Evolutionary conservation across 1,284 basidiomycete genomes (phyloP), one percentile per base, ranked within the genome.

Genomic region (Ustilago loliicola): DNA sequence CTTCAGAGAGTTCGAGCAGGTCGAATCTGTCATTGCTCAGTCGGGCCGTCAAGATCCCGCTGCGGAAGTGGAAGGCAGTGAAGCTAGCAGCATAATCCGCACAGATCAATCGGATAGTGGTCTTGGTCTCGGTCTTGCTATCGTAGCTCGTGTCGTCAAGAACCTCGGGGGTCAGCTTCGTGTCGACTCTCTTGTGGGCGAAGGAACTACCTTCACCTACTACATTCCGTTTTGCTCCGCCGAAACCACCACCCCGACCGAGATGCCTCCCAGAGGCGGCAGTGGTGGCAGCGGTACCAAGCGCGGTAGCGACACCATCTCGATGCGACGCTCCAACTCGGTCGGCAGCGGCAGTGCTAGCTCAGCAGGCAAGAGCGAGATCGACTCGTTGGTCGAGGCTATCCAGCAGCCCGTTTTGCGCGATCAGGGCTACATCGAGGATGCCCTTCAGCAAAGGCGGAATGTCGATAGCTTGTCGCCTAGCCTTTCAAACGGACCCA

Each of bases 1-100:
- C 70, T 95, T 95, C 87, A 88, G 93, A 59, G 93, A 94, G 70
- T 93, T 96, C 71, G 94, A 95, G 86, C 92, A 94, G 79, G 92
- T 94, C 2, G 93, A 93, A 75, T 90, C 90, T 5, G 86, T 82
- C 86, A 77, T 80, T 42, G 66, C 80, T 15, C 66, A 66, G 57
- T 66, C 72, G 1, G 71, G 75, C 15, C 63, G 71, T 23, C 55
- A 59, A 21, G 75, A 68, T 21, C 11, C 11, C 42, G n/a, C 40
- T 13, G 11, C 25, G 5, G 66, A 69, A 4, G 19, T 23, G 23
- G 67, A 72, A 36, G 55, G 51, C 13, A 72, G 68, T 51, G 76
- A 71, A 19, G 56, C 48, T 11, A 60, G 65, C 47, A 61, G 62
- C 42, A 32, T 67, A 7, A 25, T 69, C 6, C 69, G 65, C 51